Conservation (phyloP, 257 asterid genomes). For the Haberlea rhodopensis region DNA sequence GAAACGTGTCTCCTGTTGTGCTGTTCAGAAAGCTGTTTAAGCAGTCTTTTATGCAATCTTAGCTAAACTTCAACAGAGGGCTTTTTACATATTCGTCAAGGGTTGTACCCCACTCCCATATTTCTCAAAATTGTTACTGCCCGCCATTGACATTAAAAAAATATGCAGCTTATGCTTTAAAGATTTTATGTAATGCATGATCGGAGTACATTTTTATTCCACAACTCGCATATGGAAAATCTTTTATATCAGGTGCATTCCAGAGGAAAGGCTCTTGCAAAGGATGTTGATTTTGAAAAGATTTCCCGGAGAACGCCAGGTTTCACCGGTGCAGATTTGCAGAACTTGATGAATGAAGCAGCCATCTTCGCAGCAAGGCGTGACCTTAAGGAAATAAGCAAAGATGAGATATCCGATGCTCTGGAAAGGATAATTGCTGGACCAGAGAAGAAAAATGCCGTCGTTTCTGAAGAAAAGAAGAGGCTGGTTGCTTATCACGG, state of each 20-base stretch:
- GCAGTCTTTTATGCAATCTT: not conserved
- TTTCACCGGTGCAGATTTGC: constrained; percentile 98
- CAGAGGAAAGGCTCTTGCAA: constrained; percentile 93
- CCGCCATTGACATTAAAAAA: too few relatives aligned
- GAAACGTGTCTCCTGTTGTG: not conserved
- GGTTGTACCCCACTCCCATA: constrained; percentile 1
- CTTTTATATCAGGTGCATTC: constrained; percentile 64
- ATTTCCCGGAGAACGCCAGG: constrained; percentile 96
- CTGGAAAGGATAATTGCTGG: constrained; percentile 98
- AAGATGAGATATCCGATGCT: constrained; percentile 96
- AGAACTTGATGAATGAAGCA: constrained; percentile 97
- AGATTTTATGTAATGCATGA: not conserved
- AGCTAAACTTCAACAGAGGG: not conserved
- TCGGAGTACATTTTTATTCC: not conserved
- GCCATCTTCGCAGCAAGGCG: constrained; percentile 98
- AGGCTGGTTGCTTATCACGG: constrained; percentile 94
- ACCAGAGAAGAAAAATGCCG: constrained; percentile 98
- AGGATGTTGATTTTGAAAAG: constrained; percentile 96
- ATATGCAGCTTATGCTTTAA: too few relatives aligned
- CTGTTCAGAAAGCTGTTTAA: not conserved
- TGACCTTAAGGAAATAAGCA: constrained; percentile 95
- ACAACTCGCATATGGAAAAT: not conserved
- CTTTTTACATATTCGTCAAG: not conserved
- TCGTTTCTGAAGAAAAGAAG: constrained; percentile 96
- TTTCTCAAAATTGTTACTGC: constrained; percentile 12